phyloP scores from a whole-genome alignment of 2,329 filamentous ascomycete genomes.

The Microdochium nivale region DNA sequence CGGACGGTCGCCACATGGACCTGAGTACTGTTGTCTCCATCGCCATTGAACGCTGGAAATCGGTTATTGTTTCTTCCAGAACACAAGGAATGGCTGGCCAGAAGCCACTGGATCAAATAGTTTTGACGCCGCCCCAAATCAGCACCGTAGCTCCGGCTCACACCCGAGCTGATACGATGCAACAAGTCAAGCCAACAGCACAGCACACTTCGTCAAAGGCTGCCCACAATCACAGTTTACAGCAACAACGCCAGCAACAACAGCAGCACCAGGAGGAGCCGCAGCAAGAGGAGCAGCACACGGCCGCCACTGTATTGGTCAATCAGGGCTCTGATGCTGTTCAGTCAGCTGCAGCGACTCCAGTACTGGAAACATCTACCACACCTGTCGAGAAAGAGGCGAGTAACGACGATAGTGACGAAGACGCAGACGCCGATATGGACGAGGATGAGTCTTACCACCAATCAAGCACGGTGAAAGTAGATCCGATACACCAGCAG shows the following conservation, averaged over 20 bases:
- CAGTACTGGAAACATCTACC: slow-evolving; percentile 17
- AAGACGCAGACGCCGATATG: slow-evolving; percentile 39
- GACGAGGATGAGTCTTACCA: slow-evolving; percentile 37
- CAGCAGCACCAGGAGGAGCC: slow-evolving; percentile 11
- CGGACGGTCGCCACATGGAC: slow-evolving; percentile 44
- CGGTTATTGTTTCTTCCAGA: slow-evolving; percentile 45
- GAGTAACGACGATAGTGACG: slow-evolving; percentile 37
- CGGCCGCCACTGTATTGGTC: slow-evolving; percentile 4
- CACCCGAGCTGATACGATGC: slow-evolving; percentile 6
- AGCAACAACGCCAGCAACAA: no score
- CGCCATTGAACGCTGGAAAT: slow-evolving; percentile 56
- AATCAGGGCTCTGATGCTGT: slow-evolving; percentile 1
- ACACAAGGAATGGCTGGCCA: slow-evolving; percentile 41
- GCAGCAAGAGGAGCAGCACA: slow-evolving; percentile 10
- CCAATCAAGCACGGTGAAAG: neutral
- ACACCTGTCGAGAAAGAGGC: slow-evolving; percentile 21
- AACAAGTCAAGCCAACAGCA: slow-evolving; percentile 8
- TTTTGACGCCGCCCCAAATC: slow-evolving; percentile 12
- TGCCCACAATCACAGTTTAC: slow-evolving; percentile 9
- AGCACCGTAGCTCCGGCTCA: slow-evolving; percentile 9
- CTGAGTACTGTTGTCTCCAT: slow-evolving; percentile 40
- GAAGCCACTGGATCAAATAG: slow-evolving; percentile 32
- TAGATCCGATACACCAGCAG: slow-evolving; percentile 34
- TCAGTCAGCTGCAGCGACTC: slow-evolving; percentile 10
- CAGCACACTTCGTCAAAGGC: neutral